These are phyloP conservation scores for Penicillium occitanis DNA, from an alignment of 2,329 filamentous ascomycete species.

Conservation along the genomic window DNA sequence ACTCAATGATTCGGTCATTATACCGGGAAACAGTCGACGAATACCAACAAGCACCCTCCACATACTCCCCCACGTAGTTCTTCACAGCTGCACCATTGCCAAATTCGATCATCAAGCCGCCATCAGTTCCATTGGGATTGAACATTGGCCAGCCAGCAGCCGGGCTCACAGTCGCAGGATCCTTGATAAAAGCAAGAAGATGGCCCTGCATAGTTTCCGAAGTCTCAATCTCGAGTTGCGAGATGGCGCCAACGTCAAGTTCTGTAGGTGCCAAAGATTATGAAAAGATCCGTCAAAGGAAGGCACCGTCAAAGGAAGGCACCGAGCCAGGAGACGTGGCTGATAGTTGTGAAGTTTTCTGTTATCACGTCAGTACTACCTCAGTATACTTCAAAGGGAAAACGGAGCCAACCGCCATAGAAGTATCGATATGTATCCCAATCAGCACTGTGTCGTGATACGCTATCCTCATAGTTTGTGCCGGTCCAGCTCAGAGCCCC, in stretches of 20 bases:
- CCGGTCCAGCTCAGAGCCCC: background rate
- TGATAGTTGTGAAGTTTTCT: background rate
- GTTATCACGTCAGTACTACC: too few species aligned
- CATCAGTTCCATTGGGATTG: background rate
- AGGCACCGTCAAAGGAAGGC: background rate
- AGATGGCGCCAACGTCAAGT: background rate
- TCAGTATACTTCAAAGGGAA: background rate
- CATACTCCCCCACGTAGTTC: background rate
- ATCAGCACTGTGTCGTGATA: constrained; percentile 17
- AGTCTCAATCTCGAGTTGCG: constrained; percentile 25
- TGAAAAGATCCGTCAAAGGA: constrained; percentile 15
- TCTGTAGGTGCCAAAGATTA: constrained; percentile 28
- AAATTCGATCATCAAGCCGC: background rate
- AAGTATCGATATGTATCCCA: constrained; percentile 40
- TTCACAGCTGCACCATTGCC: background rate
- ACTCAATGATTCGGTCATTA: background rate
- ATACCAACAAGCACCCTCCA: background rate
- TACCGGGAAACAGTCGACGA: background rate
- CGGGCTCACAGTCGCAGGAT: constrained; percentile 15
- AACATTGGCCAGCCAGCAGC: constrained; percentile 22
- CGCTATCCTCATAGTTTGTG: constrained; percentile 23
- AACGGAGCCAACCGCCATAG: background rate
- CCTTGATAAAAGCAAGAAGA: constrained; percentile 29
- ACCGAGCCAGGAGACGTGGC: background rate
- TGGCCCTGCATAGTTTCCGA: constrained; percentile 29